Evolutionary conservation across 805 yeast genomes (phyloP).

Genomic region (Zygoascus ofunaensis): DNA sequence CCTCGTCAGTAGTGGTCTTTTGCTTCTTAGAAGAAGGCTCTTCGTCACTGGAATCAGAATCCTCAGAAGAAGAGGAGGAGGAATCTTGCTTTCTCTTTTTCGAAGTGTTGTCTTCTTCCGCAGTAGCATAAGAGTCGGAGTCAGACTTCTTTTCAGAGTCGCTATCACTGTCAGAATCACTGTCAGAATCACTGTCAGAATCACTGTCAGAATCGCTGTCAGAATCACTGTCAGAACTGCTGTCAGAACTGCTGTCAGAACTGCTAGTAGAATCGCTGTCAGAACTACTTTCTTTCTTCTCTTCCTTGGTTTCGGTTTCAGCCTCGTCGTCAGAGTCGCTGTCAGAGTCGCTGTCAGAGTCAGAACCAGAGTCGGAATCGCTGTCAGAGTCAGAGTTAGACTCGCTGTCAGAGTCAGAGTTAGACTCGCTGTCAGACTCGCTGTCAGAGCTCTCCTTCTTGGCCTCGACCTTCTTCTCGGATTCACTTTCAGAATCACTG

Average conservation of each 20-base stretch:
- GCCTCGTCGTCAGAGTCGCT: constrained; percentile 11
- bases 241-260: constrained; percentile 26
- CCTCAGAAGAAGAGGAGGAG: constrained; percentile 16
- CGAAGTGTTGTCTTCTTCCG: constrained; percentile 17
- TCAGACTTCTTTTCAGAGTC: constrained; percentile 19
- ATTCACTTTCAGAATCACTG: constrained; percentile 27
- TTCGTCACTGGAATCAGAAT: constrained; percentile 33
- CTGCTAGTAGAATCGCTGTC: constrained; percentile 12
- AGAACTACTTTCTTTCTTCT: constrained; percentile 13
- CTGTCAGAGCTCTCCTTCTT: constrained; percentile 43
- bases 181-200: constrained; percentile 18
- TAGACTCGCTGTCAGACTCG: constrained; percentile 26
- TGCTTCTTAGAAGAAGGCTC: constrained; percentile 47
- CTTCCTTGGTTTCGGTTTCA: constrained; percentile 11
- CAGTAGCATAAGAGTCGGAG: constrained; percentile 20
- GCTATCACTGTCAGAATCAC: constrained; percentile 7
- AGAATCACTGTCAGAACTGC: constrained; percentile 24
- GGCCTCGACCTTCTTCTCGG: constrained; percentile 28
- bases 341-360: constrained; percentile 10
- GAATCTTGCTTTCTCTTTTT: constrained; percentile 13
- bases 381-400: constrained; percentile 22
- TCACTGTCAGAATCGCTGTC: constrained; percentile 23
- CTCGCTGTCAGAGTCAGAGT: constrained; percentile 23
- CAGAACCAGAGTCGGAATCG: constrained; percentile 15
- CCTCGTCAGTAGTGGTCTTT: constrained; percentile 31